These are phyloP conservation scores for Gloeostereum incarnatum DNA, from an alignment of 768 basidiomycete species.

Conservation along the genomic window DNA sequence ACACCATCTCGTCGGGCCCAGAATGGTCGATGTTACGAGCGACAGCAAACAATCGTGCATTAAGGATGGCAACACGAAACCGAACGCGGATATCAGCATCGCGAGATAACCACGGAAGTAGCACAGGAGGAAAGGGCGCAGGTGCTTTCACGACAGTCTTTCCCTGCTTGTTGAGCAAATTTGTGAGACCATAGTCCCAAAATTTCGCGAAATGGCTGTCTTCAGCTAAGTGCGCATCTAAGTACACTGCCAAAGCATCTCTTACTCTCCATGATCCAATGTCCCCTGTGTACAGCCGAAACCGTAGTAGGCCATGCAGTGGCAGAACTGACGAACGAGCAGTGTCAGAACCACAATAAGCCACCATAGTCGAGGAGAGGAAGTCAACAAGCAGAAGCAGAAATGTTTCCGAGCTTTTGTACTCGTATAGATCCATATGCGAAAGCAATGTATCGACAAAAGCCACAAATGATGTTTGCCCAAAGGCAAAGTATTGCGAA, in stretches of 20 bases:
- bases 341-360: conserved; percentile 16
- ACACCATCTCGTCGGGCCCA: conserved; percentile 28
- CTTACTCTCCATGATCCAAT: conserved; percentile 60
- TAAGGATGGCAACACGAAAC: conserved; percentile 60
- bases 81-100: conserved; percentile 83
- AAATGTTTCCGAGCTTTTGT: conserved; percentile 41
- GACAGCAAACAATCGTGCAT: conserved; percentile 46
- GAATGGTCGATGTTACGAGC: conserved; percentile 23
- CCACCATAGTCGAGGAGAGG: conserved; percentile 63
- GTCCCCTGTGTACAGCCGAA: conserved; percentile 21
- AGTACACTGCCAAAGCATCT: conserved; percentile 52
- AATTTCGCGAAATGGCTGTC: too few species aligned
- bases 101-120: conserved; percentile 43
- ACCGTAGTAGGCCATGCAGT: too few species aligned
- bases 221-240: conserved; percentile 50
- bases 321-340: too few species aligned
- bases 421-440: conserved; percentile 45
- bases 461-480: conserved; percentile 33
- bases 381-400: conserved; percentile 50
- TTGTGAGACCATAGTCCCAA: too few species aligned
- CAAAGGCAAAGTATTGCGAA: conserved; percentile 47
- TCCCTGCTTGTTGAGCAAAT: too few species aligned
- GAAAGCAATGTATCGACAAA: conserved; percentile 46
- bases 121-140: conserved; percentile 27
- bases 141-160: too few species aligned